phyloP scores from a whole-genome alignment of 768 basidiomycete species.

The Mycena olivaceomarginata region DNA sequence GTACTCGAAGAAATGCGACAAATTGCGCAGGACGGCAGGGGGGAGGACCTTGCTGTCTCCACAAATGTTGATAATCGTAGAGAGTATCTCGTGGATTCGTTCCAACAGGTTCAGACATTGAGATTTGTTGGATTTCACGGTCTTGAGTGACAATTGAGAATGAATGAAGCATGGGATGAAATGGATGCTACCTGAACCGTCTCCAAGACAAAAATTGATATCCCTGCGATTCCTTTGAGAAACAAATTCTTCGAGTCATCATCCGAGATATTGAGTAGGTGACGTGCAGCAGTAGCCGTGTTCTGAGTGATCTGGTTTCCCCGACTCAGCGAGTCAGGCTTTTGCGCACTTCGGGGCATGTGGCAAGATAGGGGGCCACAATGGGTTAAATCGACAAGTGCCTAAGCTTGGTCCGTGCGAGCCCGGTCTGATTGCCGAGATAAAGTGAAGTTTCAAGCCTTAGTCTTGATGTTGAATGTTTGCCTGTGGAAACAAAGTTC shows the following conservation, averaged over 20 bases:
- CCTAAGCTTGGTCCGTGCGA: no score
- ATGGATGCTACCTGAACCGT: not conserved
- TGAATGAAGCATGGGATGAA: not conserved
- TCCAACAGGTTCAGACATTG: constrained; percentile 23
- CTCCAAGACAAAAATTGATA: constrained; percentile 24
- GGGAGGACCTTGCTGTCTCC: not conserved
- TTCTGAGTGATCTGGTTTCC: not conserved
- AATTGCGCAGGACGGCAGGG: constrained; percentile 6
- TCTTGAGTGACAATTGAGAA: not conserved
- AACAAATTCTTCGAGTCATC: constrained; percentile 11
- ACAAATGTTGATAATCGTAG: constrained; percentile 7
- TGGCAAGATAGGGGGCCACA: no score
- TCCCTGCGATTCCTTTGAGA: constrained; percentile 27
- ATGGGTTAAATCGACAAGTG: no score
- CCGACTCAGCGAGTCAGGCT: not conserved
- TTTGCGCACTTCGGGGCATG: constrained; percentile 10
- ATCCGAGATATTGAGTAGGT: constrained; percentile 19
- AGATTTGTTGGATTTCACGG: constrained; percentile 23
- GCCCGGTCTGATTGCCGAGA: no score
- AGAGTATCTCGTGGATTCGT: constrained; percentile 17
- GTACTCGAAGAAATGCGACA: constrained; percentile 26
- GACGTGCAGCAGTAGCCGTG: not conserved
- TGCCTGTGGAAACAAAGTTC: no score
- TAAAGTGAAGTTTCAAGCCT: no score
- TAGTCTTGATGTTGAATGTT: no score